phyloP scores from a whole-genome alignment of 2,329 filamentous ascomycete genomes.

The Keithomyces neogunnii region DNA sequence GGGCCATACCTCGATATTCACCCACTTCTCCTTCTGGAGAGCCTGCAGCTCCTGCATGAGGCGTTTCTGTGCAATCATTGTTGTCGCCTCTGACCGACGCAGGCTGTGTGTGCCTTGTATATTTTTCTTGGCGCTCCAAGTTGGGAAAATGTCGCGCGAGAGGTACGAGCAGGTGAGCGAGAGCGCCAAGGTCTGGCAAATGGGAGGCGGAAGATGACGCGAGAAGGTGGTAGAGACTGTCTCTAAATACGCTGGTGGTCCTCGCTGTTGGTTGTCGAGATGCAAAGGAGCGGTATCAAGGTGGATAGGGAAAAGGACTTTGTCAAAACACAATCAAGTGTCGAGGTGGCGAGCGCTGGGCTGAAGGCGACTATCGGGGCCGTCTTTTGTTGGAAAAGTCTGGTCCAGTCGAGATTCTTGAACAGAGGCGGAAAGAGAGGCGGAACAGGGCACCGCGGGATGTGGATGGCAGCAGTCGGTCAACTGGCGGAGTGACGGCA shows the following conservation, averaged over 20 bases:
- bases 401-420: too few species aligned
- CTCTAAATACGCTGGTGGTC: too few species aligned
- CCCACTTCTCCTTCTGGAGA: slow-evolving; percentile 85
- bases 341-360: too few species aligned
- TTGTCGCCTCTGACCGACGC: slow-evolving; percentile 1
- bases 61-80: slow-evolving; percentile 54
- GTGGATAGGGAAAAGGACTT: not conserved
- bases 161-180: too few species aligned
- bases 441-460: not conserved
- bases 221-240: too few species aligned
- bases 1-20: slow-evolving; percentile 69
- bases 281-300: not conserved
- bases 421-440: not conserved
- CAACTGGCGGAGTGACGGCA: slow-evolving; percentile 10
- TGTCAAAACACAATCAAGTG: not conserved
- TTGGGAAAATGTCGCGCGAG: too few species aligned
- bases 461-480: too few species aligned
- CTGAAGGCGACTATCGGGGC: not conserved
- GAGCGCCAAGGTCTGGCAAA: not conserved
- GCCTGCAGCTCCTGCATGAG: slow-evolving; percentile 82
- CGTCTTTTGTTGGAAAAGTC: not conserved
- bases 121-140: too few species aligned
- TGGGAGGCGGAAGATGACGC: not conserved
- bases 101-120: too few species aligned
- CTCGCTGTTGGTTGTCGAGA: not conserved